Evolutionary conservation across 208 protist genomes (phyloP).

Genomic region (Crithidia mellificae): DNA sequence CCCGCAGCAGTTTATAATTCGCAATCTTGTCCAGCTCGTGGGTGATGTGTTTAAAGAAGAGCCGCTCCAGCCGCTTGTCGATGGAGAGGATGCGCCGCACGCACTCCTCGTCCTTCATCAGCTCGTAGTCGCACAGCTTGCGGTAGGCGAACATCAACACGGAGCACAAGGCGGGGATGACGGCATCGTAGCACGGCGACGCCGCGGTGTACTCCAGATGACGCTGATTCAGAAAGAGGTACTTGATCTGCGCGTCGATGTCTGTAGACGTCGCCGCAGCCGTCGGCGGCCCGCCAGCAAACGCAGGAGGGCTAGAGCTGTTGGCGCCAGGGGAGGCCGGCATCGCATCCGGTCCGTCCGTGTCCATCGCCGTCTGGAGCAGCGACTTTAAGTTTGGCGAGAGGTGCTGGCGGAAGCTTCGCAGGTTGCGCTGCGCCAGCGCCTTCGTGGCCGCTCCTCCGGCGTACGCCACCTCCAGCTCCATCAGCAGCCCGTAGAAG

Average conservation of each 20-base stretch:
- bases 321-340: not conserved
- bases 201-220: conserved; percentile 41
- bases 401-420: conserved; percentile 55
- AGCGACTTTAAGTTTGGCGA: conserved; percentile 23
- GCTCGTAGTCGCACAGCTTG: conserved; percentile 68
- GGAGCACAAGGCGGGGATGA: conserved; percentile 58
- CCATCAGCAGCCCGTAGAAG: conserved; percentile 64
- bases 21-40: conserved; percentile 62
- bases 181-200: conserved; percentile 52
- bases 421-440: conserved; percentile 55
- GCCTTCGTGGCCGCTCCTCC: conserved; percentile 45
- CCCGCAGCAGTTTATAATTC: conserved; percentile 42
- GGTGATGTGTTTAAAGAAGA: conserved; percentile 51
- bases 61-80: conserved; percentile 57
- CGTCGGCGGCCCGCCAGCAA: too few species aligned
- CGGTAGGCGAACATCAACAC: conserved; percentile 66
- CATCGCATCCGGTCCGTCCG: not conserved
- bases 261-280: conserved; percentile 8
- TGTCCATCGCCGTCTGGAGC: conserved; percentile 11
- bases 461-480: conserved; percentile 65
- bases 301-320: not conserved
- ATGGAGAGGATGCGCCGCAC: conserved; percentile 65
- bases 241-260: conserved; percentile 44
- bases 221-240: conserved; percentile 50
- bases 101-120: conserved; percentile 36